phyloP scores from a whole-genome alignment of 148 eudicot species.

The Pharnaceum exiguum region DNA sequence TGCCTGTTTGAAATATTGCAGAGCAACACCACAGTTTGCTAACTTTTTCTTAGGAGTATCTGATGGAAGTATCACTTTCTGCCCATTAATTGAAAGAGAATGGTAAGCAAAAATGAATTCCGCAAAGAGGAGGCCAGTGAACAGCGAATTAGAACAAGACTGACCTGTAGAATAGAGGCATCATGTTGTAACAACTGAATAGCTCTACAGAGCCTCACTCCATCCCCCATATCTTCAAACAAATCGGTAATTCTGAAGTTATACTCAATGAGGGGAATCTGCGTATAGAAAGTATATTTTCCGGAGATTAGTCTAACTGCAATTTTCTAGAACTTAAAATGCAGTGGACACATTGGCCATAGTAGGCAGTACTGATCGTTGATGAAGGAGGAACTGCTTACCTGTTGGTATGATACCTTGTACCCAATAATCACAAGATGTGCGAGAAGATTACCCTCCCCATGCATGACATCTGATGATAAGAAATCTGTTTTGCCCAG shows the following conservation, averaged over 20 bases:
- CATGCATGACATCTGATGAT: constrained; percentile 87
- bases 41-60: constrained; percentile 72
- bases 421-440: constrained; percentile 83
- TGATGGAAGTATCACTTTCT: constrained; percentile 83
- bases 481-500: constrained; percentile 52
- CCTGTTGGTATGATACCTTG: constrained; percentile 85
- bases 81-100: constrained; percentile 22
- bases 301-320: no score
- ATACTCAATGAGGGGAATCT: constrained; percentile 78
- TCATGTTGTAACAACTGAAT: constrained; percentile 78
- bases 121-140: background rate
- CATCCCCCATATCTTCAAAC: constrained; percentile 80
- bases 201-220: constrained; percentile 82
- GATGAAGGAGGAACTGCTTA: constrained; percentile 18
- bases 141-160: constrained; percentile 10
- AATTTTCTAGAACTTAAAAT: no score
- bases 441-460: constrained; percentile 91
- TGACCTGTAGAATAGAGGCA: constrained; percentile 68
- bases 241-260: constrained; percentile 64
- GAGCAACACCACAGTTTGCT: constrained; percentile 65
- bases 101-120: background rate
- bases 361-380: background rate
- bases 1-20: constrained; percentile 64
- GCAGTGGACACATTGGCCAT: background rate
- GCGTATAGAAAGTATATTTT: constrained; percentile 23